Evolutionary conservation across 192 early-diverging fungal genomes (phyloP), one percentile per base, ranked within the genome.

Genomic region (Pilaira anomala): DNA sequence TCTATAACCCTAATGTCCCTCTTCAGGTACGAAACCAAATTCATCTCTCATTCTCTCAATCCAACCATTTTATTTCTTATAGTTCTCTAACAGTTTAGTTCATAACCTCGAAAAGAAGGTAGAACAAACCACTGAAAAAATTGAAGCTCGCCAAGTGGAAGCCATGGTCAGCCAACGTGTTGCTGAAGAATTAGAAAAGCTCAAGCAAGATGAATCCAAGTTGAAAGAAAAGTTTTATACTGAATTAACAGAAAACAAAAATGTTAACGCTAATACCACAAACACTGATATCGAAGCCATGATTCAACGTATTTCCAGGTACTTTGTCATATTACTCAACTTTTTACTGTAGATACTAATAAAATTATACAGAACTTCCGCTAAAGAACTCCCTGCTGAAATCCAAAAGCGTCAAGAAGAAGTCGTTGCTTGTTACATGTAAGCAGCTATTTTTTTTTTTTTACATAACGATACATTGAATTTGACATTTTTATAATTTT

Each of bases 51-150:
- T 16, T 16, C 2, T 16, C 3, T 16, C 14, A 19, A 48, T 12
- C n/a, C 13, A 7, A 60, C 22, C 24, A 29, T 8, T 9, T 28
- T 5, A 26, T 48, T 19, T 45, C 16, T 30, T 9, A 28, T 33
- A 68, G 67, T 68, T 68, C 44, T 68, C 67, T 9, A 60, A 62
- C 24, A 55, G 60, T 33, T 25, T 68, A 24, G 67, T 68, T 36
- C 39, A 68, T 22, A 52, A 48, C 21, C 24, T 68, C 7, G 60
- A 68, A 40, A 51, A 59, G 40, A 59, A 60, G 39, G 53, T 42
- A 62, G 45, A 68, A 21, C 46, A 57, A 14, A 57, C 30, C 21
- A 26, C 55, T 41, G 55, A 57, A 16, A 57, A 57, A 22, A 22
- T 41, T 19, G 55, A 57, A 7, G 39, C 28, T 25, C 67, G 60